A percentile compares a stretch with the other conserved stretches of the same genome.
Evolutionary conservation across 495 filamentous ascomycete species (phyloP).

Genomic region (Hamigera avellanea): DNA sequence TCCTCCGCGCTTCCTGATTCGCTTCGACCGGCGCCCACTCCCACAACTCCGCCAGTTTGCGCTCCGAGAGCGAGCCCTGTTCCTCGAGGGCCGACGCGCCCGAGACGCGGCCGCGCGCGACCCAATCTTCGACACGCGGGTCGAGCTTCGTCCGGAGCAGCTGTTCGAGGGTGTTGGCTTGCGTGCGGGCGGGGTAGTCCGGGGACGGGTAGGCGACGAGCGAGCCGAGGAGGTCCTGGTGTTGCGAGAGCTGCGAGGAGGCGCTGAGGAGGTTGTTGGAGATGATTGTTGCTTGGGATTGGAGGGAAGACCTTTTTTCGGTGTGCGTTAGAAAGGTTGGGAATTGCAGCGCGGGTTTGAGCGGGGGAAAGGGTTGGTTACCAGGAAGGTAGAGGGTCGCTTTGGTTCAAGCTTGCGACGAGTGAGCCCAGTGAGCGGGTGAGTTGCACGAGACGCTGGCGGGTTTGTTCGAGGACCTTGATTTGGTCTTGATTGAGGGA

Average conservation of each 20-base stretch:
- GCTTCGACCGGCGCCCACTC: slow-evolving; percentile 39
- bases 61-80: slow-evolving; percentile 22
- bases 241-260: slow-evolving; percentile 43
- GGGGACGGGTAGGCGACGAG: slow-evolving; percentile 63
- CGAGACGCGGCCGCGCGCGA: slow-evolving; percentile 45
- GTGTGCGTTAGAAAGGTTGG: too few relatives aligned
- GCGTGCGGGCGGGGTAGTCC: slow-evolving; percentile 59
- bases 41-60: slow-evolving; percentile 33
- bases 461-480: slow-evolving; percentile 61
- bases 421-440: slow-evolving; percentile 55
- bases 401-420: slow-evolving; percentile 37
- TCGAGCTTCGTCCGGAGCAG: slow-evolving; percentile 75
- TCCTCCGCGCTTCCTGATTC: slow-evolving; percentile 34
- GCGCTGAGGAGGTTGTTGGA: slow-evolving; percentile 49
- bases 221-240: slow-evolving; percentile 48
- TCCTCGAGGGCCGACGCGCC: slow-evolving; percentile 20
- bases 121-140: slow-evolving; percentile 59
- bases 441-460: slow-evolving; percentile 59
- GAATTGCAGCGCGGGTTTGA: too few relatives aligned
- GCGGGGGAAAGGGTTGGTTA: slow-evolving; percentile 17
- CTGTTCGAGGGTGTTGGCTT: slow-evolving; percentile 48
- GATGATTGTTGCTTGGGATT: slow-evolving; percentile 53
- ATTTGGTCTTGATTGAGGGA: slow-evolving; percentile 45
- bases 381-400: slow-evolving; percentile 51
- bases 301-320: slow-evolving; percentile 49